These are phyloP conservation scores for Didymella exigua DNA, from an alignment of 2,329 filamentous ascomycete genomes.

Conservation along the genomic window DNA sequence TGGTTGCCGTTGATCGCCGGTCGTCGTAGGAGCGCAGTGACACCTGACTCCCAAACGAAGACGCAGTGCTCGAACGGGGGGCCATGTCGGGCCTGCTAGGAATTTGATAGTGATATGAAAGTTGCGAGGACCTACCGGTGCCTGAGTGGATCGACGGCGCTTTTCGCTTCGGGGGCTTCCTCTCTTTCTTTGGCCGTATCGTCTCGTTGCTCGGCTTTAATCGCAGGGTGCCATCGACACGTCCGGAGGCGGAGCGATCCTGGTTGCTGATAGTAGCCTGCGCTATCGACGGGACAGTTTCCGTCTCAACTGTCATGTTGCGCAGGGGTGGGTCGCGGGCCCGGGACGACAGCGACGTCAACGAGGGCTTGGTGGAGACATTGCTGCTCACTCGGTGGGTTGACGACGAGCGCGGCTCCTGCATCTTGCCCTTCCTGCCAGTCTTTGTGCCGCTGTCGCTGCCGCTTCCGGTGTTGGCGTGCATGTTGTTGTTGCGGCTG, in stretches of 20 bases:
- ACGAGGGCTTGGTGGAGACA: slow-evolving; percentile 68
- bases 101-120: slow-evolving; percentile 43
- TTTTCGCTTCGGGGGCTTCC: slow-evolving; percentile 80
- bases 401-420: slow-evolving; percentile 54
- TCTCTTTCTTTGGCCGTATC: slow-evolving; percentile 91
- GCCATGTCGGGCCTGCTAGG: slow-evolving; percentile 33
- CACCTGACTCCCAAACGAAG: slow-evolving; percentile 39
- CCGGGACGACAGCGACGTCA: slow-evolving; percentile 70
- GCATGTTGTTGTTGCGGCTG: slow-evolving; percentile 47
- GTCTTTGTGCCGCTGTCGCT: slow-evolving; percentile 63
- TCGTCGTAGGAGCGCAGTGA: slow-evolving; percentile 42
- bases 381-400: slow-evolving; percentile 50
- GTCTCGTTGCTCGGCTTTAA: slow-evolving; percentile 94
- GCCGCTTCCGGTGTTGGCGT: slow-evolving; percentile 59
- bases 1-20: slow-evolving; percentile 31
- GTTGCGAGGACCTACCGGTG: slow-evolving; percentile 66
- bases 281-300: slow-evolving; percentile 89
- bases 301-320: slow-evolving; percentile 97
- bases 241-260: slow-evolving; percentile 63
- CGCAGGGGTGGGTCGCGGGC: slow-evolving; percentile 72
- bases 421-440: slow-evolving; percentile 38
- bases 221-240: slow-evolving; percentile 75
- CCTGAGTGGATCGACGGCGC: slow-evolving; percentile 71
- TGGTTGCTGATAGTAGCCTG: slow-evolving; percentile 72
- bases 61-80: slow-evolving; percentile 33